Percentiles rank a stretch among this genome's conserved stretches.
phyloP scores from a whole-genome alignment of 306 rosid species.

The Begonia peltatifolia region DNA sequence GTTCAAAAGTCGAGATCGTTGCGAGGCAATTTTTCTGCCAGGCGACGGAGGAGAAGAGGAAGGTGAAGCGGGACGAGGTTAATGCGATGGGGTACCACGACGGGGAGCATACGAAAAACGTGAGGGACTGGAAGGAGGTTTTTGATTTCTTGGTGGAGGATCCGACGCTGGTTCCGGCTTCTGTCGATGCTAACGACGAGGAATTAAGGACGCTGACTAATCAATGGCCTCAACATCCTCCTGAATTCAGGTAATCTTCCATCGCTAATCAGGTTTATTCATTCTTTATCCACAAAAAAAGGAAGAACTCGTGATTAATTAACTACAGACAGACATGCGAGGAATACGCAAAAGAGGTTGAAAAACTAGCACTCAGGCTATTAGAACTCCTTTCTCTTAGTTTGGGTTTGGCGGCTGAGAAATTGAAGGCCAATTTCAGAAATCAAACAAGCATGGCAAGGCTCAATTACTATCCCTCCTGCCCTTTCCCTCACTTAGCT shows the following conservation, averaged over 20 bases:
- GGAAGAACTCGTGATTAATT: too few species aligned
- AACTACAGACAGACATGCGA: slow-evolving; percentile 35
- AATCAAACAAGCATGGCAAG: slow-evolving; percentile 44
- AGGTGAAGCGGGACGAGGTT: slow-evolving; percentile 46
- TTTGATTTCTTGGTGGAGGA: slow-evolving; percentile 61
- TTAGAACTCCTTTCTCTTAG: slow-evolving; percentile 45
- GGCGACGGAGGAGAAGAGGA: slow-evolving; percentile 25
- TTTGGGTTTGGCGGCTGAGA: slow-evolving; percentile 33
- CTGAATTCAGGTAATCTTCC: slow-evolving; percentile 34
- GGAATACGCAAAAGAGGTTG: slow-evolving; percentile 46
- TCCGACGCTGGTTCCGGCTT: slow-evolving; percentile 34
- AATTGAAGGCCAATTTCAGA: slow-evolving; percentile 28
- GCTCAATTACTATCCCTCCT: slow-evolving; percentile 61
- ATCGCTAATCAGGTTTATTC: background rate
- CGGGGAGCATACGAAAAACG: slow-evolving; percentile 62
- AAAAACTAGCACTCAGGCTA: slow-evolving; percentile 44
- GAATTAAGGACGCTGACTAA: slow-evolving; percentile 33
- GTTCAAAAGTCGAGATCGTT: slow-evolving; percentile 21
- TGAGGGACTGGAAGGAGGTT: slow-evolving; percentile 84
- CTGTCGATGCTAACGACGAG: slow-evolving; percentile 24
- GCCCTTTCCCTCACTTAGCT: slow-evolving; percentile 55
- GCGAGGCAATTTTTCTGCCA: slow-evolving; percentile 32
- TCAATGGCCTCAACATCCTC: slow-evolving; percentile 57
- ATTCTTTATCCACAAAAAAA: too few species aligned
- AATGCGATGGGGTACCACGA: slow-evolving; percentile 56